phyloP scores from a whole-genome alignment of 2,329 filamentous ascomycete species.

The Fusarium aywerte region DNA sequence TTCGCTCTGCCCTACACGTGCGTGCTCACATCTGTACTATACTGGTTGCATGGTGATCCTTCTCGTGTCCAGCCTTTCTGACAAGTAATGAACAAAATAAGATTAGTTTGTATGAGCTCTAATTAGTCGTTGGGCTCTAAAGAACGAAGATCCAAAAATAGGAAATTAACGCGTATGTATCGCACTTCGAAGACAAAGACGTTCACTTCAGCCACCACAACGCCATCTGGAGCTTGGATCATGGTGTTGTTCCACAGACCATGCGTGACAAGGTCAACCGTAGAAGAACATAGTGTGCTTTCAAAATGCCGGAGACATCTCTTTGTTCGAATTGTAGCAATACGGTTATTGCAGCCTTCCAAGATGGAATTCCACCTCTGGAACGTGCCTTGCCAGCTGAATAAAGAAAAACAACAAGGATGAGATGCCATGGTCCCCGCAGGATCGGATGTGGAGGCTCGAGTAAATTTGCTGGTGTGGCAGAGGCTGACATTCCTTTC shows the following conservation, averaged over 20 bases:
- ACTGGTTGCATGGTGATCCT: neutral
- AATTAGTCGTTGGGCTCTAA: neutral
- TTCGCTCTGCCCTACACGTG: constrained; percentile 7
- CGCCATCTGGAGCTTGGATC: neutral
- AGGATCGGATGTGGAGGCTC: neutral
- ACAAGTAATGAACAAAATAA: neutral
- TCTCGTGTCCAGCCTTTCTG: neutral
- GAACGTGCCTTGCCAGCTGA: neutral
- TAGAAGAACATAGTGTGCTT: neutral
- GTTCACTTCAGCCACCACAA: neutral
- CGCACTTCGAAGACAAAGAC: constrained; percentile 4
- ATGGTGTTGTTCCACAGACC: neutral
- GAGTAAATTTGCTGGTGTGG: neutral
- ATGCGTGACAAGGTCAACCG: neutral
- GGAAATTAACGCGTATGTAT: neutral
- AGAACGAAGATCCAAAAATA: neutral
- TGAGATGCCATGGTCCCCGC: neutral
- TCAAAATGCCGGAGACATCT: neutral
- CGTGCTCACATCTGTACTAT: neutral
- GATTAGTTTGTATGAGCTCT: neutral
- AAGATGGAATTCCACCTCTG: neutral
- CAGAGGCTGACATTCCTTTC: neutral
- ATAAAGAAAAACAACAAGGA: too few relatives aligned
- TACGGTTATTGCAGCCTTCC: neutral
- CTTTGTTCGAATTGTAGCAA: neutral